A percentile compares a stretch with the other conserved stretches of the same genome.
Evolutionary conservation across 305 asterid species (phyloP).

Genomic region (Rubia occidens): DNA sequence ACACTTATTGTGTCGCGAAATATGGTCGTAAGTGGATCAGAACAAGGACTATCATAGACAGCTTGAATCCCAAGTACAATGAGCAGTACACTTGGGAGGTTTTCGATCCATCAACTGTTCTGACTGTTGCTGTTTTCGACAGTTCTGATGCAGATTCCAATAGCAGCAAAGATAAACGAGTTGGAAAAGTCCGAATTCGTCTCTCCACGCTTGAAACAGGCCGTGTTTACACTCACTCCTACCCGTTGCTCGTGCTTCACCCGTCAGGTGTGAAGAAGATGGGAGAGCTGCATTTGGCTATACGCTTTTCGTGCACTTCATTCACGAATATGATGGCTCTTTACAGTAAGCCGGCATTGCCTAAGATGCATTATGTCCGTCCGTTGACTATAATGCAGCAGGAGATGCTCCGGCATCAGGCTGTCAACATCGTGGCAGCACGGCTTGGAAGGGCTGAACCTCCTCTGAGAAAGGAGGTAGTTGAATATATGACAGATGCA

Average conservation of each 20-base stretch:
- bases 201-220: slow-evolving; percentile 82
- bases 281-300: slow-evolving; percentile 88
- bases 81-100: slow-evolving; percentile 97
- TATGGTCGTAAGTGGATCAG: slow-evolving; percentile 89
- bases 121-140: slow-evolving; percentile 80
- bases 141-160: slow-evolving; percentile 39
- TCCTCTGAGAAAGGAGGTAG: slow-evolving; percentile 70
- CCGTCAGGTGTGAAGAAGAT: slow-evolving; percentile 78
- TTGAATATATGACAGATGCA: slow-evolving; percentile 69
- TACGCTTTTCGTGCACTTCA: slow-evolving; percentile 67
- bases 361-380: slow-evolving; percentile 78
- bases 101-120: slow-evolving; percentile 82
- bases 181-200: slow-evolving; percentile 79
- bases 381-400: slow-evolving; percentile 57
- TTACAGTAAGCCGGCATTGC: slow-evolving; percentile 64
- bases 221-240: slow-evolving; percentile 67
- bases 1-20: slow-evolving; percentile 78
- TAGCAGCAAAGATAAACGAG: slow-evolving; percentile 41
- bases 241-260: slow-evolving; percentile 70
- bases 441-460: slow-evolving; percentile 79
- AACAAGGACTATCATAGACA: slow-evolving; percentile 70
- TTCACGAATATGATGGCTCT: slow-evolving; percentile 52
- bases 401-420: slow-evolving; percentile 66
- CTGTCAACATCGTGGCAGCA: slow-evolving; percentile 65
- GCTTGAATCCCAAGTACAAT: slow-evolving; percentile 70